These are phyloP conservation scores for Mycosphaerella sp. DNA, from an alignment of 2,329 filamentous ascomycete species.

Conservation along the genomic window DNA sequence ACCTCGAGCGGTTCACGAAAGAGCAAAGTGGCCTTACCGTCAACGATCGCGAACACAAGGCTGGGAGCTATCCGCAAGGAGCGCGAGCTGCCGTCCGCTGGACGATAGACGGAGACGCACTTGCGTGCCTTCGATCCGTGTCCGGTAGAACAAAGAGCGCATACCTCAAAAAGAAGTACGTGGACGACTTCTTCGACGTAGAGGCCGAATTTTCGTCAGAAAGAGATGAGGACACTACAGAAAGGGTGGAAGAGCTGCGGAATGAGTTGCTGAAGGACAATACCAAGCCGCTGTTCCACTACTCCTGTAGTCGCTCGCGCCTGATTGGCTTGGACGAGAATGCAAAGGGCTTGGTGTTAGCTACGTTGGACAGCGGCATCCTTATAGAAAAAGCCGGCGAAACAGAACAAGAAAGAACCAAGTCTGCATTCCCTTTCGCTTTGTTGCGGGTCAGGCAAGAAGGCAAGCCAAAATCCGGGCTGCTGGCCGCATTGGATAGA, in stretches of 20 bases:
- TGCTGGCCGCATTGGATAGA: conserved; percentile 42
- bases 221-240: conserved; percentile 21
- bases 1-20: conserved; percentile 42
- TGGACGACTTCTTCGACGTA: conserved; percentile 37
- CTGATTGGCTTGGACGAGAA: conserved; percentile 46
- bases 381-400: conserved; percentile 35
- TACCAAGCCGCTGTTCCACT: conserved; percentile 43
- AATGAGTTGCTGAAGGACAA: conserved; percentile 44
- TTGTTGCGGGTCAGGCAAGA: conserved; percentile 48
- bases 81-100: conserved; percentile 28
- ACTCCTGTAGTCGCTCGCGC: conserved; percentile 43
- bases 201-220: conserved; percentile 23
- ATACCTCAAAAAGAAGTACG: conserved; percentile 40
- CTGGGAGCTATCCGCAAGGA: conserved; percentile 29
- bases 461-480: conserved; percentile 35
- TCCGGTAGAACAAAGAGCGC: conserved; percentile 25
- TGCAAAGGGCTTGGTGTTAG: conserved; percentile 41
- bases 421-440: conserved; percentile 45
- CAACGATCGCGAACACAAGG: conserved; percentile 33
- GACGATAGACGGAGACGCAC: conserved; percentile 29
- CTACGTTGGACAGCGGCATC: conserved; percentile 45
- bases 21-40: conserved; percentile 43
- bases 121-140: conserved; percentile 22
- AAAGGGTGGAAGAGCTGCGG: conserved; percentile 30
- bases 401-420: conserved; percentile 7